A percentile compares a stretch with the other conserved stretches of the same genome.
Evolutionary conservation across 2,329 filamentous ascomycete species (phyloP).

Genomic region (Sporothrix brunneoviolacea): DNA sequence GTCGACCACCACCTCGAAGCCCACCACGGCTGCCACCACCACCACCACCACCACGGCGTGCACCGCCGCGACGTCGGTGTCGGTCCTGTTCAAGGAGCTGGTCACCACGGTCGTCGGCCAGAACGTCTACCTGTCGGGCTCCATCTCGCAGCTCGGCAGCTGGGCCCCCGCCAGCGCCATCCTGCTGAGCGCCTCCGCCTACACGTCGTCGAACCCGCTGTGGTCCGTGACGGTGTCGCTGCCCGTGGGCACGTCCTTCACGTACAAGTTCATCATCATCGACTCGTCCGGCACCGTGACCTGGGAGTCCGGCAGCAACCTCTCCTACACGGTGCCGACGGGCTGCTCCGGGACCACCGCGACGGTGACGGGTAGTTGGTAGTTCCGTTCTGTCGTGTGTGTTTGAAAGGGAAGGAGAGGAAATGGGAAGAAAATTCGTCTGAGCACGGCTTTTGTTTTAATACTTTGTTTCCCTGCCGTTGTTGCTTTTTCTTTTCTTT

Average conservation of each 20-base stretch:
- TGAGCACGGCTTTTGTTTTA: too few relatives aligned
- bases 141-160: conserved; percentile 49
- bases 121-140: conserved; percentile 59
- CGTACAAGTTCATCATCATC: conserved; percentile 65
- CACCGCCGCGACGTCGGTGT: conserved; percentile 41
- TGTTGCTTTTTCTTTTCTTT: too few relatives aligned
- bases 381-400: conserved; percentile 1
- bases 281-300: conserved; percentile 44
- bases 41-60: conserved; percentile 2
- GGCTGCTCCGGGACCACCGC: conserved; percentile 8
- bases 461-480: too few relatives aligned
- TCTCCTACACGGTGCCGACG: conserved; percentile 28
- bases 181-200: conserved; percentile 50
- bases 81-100: conserved; percentile 55
- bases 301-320: conserved; percentile 60
- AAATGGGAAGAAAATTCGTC: not conserved
- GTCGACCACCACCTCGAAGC: not conserved
- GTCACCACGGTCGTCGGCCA: conserved; percentile 55
- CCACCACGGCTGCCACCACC: not conserved
- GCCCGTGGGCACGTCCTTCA: conserved; percentile 46
- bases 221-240: conserved; percentile 55
- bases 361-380: conserved; percentile 10
- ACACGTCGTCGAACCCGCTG: conserved; percentile 52
- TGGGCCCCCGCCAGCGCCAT: conserved; percentile 54
- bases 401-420: not conserved